Percentiles rank a stretch among this genome's conserved stretches.
These are phyloP conservation scores for Colletotrichum tanaceti DNA, from an alignment of 2,329 filamentous ascomycete genomes.

Conservation along the genomic window DNA sequence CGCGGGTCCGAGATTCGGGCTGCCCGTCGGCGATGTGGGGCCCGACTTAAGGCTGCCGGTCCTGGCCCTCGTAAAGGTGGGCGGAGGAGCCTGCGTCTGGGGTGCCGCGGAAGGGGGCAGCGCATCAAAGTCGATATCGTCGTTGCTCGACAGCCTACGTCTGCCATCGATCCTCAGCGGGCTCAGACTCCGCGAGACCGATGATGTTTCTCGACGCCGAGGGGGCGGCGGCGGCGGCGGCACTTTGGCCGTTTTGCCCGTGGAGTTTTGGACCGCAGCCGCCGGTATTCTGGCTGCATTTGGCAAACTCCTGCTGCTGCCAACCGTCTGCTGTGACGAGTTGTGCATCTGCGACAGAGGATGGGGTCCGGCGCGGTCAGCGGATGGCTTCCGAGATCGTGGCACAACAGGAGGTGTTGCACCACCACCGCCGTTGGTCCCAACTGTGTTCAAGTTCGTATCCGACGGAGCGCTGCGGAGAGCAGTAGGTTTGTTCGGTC, in stretches of 20 bases:
- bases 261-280: background rate
- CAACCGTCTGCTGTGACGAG: conserved; percentile 50
- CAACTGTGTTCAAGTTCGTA: conserved; percentile 33
- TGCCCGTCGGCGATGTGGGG: conserved; percentile 50
- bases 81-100: conserved; percentile 36
- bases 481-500: conserved; percentile 68
- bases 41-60: conserved; percentile 47
- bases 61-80: conserved; percentile 44
- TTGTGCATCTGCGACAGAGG: conserved; percentile 57
- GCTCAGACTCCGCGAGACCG: conserved; percentile 48
- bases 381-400: conserved; percentile 50
- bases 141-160: conserved; percentile 50
- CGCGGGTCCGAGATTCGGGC: conserved; percentile 50
- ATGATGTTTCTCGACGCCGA: conserved; percentile 57
- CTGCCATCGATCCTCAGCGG: conserved; percentile 48
- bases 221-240: conserved; percentile 61
- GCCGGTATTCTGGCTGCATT: conserved; percentile 24
- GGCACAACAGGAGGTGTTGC: conserved; percentile 49
- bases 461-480: conserved; percentile 60
- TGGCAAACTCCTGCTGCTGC: conserved; percentile 41
- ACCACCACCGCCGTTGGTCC: conserved; percentile 3
- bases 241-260: conserved; percentile 35
- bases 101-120: conserved; percentile 49
- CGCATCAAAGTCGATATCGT: conserved; percentile 56
- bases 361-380: conserved; percentile 48